Evolutionary conservation across 805 yeast species (phyloP).

Genomic region (Kodamaea fukazawae): DNA sequence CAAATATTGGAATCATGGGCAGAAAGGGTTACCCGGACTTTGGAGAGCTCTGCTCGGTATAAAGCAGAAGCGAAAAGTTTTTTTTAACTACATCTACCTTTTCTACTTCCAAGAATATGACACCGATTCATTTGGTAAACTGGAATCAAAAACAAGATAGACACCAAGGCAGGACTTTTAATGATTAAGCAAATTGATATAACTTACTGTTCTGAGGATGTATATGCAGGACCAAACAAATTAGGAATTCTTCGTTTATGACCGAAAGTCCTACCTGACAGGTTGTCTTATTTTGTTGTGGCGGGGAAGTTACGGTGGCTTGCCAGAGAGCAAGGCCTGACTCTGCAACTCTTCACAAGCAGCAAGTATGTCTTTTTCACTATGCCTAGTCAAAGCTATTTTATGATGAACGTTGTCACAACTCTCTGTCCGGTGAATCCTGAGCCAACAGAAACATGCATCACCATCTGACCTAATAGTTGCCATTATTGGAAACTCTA

Average conservation of each 20-base stretch:
- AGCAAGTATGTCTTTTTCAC: conserved; percentile 1
- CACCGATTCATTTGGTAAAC: conserved; percentile 7
- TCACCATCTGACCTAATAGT: conserved; percentile 80
- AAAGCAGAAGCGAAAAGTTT: neutral
- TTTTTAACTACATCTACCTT: neutral
- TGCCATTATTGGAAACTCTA: too few species aligned
- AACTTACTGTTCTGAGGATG: conserved; percentile 57
- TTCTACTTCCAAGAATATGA: neutral
- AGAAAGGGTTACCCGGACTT: conserved; percentile 7
- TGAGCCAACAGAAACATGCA: conserved; percentile 93
- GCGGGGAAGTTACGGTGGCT: too few species aligned
- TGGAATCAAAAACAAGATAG: conserved; percentile 3
- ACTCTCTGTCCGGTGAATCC: conserved; percentile 47
- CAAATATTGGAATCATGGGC: too few species aligned
- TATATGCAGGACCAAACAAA: conserved; percentile 67
- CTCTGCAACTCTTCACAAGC: neutral
- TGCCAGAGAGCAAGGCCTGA: conserved; percentile 1
- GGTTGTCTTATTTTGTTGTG: conserved; percentile 8
- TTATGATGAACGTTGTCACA: conserved; percentile 19
- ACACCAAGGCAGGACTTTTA: neutral
- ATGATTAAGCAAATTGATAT: conserved; percentile 30
- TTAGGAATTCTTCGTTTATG: conserved; percentile 80
- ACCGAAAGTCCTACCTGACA: conserved; percentile 19
- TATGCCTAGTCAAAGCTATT: too few species aligned
- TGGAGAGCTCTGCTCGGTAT: neutral